phyloP scores from a whole-genome alignment of 2,329 filamentous ascomycete genomes.

The Clarireedia sp. region DNA sequence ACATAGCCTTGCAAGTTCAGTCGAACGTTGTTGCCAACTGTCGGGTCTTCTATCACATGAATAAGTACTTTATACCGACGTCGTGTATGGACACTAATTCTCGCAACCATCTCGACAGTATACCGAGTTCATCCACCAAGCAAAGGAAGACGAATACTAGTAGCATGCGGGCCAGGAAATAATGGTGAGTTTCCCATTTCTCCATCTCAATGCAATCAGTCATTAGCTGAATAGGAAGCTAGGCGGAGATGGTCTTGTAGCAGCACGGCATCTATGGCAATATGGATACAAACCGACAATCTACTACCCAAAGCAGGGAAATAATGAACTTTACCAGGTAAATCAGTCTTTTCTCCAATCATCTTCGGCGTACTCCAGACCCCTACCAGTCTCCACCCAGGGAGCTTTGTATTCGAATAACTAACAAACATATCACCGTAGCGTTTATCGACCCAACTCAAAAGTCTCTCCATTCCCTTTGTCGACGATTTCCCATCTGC shows the following conservation, averaged over 20 bases:
- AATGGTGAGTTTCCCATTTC: constrained; percentile 42
- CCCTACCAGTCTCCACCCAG: too few relatives aligned
- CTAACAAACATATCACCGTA: constrained; percentile 29
- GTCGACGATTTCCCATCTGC: constrained; percentile 68
- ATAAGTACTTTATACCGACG: too few relatives aligned
- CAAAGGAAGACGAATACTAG: constrained; percentile 64
- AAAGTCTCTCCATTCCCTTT: constrained; percentile 76
- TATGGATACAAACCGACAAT: constrained; percentile 85
- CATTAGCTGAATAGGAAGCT: neutral
- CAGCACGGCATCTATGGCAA: constrained; percentile 81
- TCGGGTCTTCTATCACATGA: neutral
- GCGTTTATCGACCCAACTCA: constrained; percentile 77
- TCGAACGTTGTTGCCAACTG: neutral
- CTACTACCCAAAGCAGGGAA: constrained; percentile 88
- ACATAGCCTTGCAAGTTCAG: neutral
- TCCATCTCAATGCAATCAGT: neutral
- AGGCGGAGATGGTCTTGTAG: constrained; percentile 93
- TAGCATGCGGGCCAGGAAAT: constrained; percentile 84
- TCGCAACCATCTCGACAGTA: constrained; percentile 41
- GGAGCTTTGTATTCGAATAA: too few relatives aligned
- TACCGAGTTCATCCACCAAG: constrained; percentile 73
- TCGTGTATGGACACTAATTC: neutral
- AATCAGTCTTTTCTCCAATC: constrained; percentile 12
- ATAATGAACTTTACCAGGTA: constrained; percentile 83
- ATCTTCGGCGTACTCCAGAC: too few relatives aligned